Evolutionary conservation across 306 rosid species (phyloP).

Genomic region (Nissolia schottii): DNA sequence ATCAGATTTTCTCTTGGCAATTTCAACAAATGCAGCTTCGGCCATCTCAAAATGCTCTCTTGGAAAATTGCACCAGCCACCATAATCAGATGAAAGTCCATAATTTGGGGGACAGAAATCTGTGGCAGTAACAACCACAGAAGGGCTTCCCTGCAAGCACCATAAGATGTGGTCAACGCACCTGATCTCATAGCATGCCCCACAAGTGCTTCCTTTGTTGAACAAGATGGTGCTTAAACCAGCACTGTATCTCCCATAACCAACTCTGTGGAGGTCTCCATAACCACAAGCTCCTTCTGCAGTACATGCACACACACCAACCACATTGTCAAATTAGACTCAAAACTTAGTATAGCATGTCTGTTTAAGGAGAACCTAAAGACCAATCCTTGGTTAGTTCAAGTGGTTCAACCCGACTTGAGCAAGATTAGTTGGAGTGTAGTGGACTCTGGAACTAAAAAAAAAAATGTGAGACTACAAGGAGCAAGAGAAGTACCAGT

Average conservation of each 20-base stretch:
- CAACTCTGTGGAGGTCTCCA: constrained; percentile 82
- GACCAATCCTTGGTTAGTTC: too few species aligned
- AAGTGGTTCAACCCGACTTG: too few species aligned
- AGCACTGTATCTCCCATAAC: constrained; percentile 75
- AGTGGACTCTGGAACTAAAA: too few species aligned
- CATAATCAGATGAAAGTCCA: constrained; percentile 85
- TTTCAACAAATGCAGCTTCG: constrained; percentile 70
- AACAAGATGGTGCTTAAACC: constrained; percentile 87
- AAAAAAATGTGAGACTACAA: constrained; percentile 15
- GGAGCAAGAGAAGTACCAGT: constrained; percentile 49
- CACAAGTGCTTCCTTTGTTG: constrained; percentile 82
- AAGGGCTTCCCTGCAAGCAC: constrained; percentile 89
- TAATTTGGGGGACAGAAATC: constrained; percentile 95
- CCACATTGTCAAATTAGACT: constrained; percentile 17
- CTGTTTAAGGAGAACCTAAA: too few species aligned
- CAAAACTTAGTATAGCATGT: background rate
- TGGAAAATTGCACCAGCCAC: constrained; percentile 99
- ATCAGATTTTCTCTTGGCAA: constrained; percentile 77
- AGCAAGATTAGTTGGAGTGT: too few species aligned
- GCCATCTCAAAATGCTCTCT: constrained; percentile 93
- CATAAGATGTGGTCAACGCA: constrained; percentile 94
- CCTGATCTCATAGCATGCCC: constrained; percentile 91
- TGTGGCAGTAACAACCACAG: constrained; percentile 78
- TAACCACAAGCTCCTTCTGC: constrained; percentile 99
- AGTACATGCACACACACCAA: too few species aligned